Conservation (phyloP, 371 early-diverging fungal genomes). For the Smittium mucronatum region DNA sequence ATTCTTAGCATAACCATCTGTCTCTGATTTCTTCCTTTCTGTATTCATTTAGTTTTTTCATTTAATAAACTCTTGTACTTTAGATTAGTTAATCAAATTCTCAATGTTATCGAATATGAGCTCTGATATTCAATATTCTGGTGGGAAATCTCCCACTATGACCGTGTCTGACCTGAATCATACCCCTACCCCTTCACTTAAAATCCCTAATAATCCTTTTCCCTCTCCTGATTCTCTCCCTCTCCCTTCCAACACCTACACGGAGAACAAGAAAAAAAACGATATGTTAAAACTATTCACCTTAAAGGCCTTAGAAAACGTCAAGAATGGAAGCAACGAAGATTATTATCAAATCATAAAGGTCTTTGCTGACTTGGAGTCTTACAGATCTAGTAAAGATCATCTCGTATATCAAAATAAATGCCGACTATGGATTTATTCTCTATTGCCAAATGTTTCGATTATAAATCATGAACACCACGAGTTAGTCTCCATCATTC, state of each 20-base stretch:
- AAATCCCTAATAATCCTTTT: neutral
- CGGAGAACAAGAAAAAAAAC: constrained; percentile 1
- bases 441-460: constrained; percentile 1
- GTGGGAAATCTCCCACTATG: neutral
- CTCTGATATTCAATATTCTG: too few relatives aligned
- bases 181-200: neutral
- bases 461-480: constrained; percentile 12
- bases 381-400: neutral
- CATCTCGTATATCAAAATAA: neutral
- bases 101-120: too few relatives aligned
- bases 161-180: neutral
- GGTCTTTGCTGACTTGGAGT: neutral
- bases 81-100: too few relatives aligned
- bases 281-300: neutral
- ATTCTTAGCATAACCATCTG: too few relatives aligned
- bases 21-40: too few relatives aligned
- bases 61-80: too few relatives aligned
- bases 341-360: neutral
- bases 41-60: too few relatives aligned
- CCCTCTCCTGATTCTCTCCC: neutral
- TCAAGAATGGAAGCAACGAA: neutral
- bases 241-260: neutral
- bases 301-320: constrained; percentile 2
- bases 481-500: constrained; percentile 54
- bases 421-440: constrained; percentile 2